These are phyloP conservation scores for Puccinia horiana DNA, from an alignment of 1,284 basidiomycete species.

Conservation along the genomic window DNA sequence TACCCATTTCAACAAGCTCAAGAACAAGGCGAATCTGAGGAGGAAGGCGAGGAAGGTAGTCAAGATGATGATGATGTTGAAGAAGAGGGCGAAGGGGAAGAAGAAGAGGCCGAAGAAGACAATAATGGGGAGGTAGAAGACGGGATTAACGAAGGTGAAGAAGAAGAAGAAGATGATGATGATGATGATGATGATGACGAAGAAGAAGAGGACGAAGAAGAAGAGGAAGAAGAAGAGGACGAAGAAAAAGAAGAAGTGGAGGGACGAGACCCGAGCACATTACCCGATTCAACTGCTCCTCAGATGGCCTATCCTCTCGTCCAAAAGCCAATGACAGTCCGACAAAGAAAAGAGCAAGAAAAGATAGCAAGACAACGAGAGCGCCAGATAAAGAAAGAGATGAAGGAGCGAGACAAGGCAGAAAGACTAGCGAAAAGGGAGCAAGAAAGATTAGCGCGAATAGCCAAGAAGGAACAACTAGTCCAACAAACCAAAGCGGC, in stretches of 20 bases:
- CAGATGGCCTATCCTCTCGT: not conserved
- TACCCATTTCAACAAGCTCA: conserved; percentile 10
- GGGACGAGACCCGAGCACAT: not conserved
- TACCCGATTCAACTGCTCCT: conserved; percentile 6
- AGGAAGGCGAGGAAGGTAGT: conserved; percentile 59
- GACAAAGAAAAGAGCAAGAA: conserved; percentile 41
- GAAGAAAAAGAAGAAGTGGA: conserved; percentile 6
- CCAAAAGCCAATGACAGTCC: conserved; percentile 25
- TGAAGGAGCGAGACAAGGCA: conserved; percentile 42
- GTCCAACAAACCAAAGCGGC: conserved; percentile 21
- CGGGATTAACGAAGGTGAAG: conserved; percentile 25
- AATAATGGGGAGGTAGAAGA: conserved; percentile 46
- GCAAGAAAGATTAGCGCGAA: conserved; percentile 58
- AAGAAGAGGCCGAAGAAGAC: conserved; percentile 54
- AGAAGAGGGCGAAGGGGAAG: conserved; percentile 55
- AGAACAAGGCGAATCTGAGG: conserved; percentile 62
- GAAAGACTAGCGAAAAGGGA: conserved; percentile 41
- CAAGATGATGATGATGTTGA: conserved; percentile 59
- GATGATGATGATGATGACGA: conserved; percentile 11
- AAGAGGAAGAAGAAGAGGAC: conserved; percentile 26
- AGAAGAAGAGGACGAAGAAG: conserved; percentile 23
- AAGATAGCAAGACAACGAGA: conserved; percentile 38
- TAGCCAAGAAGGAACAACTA: conserved; percentile 44
- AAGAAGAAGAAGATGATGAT: conserved; percentile 22
- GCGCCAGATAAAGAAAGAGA: conserved; percentile 38